Evolutionary conservation across 495 filamentous ascomycete species (phyloP), one percentile per base, ranked within the genome.

Genomic region (Aspergillus sclerotioniger): DNA sequence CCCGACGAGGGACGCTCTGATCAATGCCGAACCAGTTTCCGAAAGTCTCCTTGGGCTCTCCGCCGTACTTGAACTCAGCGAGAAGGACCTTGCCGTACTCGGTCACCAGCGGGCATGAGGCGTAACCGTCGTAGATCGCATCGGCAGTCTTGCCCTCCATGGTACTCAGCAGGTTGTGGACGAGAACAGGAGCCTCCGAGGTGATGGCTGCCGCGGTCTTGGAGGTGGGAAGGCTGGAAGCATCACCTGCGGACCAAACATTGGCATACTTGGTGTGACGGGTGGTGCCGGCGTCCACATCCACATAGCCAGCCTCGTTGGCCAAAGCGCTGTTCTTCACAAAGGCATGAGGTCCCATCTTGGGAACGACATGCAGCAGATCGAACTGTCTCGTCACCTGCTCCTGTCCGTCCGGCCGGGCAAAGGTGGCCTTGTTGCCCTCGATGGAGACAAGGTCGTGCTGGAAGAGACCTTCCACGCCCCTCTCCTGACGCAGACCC

Each of bases 31-130:
- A 70, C 68, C 70, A 76, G 15, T 70, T 60, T 17, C 66, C 75
- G 61, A 89, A 89, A 0, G 86, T 87, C 78, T 89, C 86, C 74
- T 88, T 86, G 5, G 86, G 86, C 59, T 76, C 79, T 10, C 83
- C 84, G n/a, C 81, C 86, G 56, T 89, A 89, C 78, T 85, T 88
- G 75, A 89, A 89, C 73, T 89, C 86, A 15, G 84, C 84, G 41
- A 89, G 77, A 47, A 89, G 75, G 13, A 89, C 84, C 72, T 89
- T 86, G 53, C 80, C 80, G 59, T 88, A 84, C 59, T 85, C 80
- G 0, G 84, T 86, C 61, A 82, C 49, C n/a, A 89, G 76, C 21
- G 86, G 86, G 70, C 86, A 89, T 1, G 84, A 87, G 0, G 86
- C 84, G 67, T 89, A 89, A 8, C 86, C 86, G 54, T 89, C 86